These are phyloP conservation scores for Aspergillus asperescens DNA, from an alignment of 495 filamentous ascomycete species.

Conservation along the genomic window DNA sequence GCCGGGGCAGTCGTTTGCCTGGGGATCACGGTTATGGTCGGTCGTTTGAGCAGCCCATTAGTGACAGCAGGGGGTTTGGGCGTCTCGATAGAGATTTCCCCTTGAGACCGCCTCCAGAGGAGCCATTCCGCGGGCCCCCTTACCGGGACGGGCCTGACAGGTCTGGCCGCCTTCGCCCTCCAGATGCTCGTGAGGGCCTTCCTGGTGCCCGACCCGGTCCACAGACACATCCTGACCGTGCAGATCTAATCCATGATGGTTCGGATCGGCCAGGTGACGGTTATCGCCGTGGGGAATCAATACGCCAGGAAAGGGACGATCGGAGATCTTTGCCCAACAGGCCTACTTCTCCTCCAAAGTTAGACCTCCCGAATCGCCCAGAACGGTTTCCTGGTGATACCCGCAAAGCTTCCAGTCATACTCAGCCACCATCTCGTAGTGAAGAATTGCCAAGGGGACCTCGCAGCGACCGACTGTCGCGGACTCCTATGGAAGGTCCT, in stretches of 20 bases:
- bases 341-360: slow-evolving; percentile 27
- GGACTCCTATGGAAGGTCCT: slow-evolving; percentile 15
- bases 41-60: slow-evolving; percentile 28
- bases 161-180: slow-evolving; percentile 29
- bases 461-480: slow-evolving; percentile 31
- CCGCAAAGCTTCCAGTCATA: slow-evolving; percentile 26
- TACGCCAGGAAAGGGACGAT: slow-evolving; percentile 36
- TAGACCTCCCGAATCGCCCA: slow-evolving; percentile 34
- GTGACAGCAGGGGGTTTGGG: slow-evolving; percentile 28
- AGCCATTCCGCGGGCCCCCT: slow-evolving; percentile 38
- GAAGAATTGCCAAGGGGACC: slow-evolving; percentile 41
- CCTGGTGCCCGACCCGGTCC: slow-evolving; percentile 18
- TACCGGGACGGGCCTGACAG: slow-evolving; percentile 42
- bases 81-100: slow-evolving; percentile 36
- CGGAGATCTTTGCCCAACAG: slow-evolving; percentile 27
- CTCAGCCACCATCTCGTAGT: slow-evolving; percentile 20
- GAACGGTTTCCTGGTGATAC: slow-evolving; percentile 37
- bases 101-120: slow-evolving; percentile 31
- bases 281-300: slow-evolving; percentile 31
- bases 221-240: slow-evolving; percentile 30
- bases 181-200: slow-evolving; percentile 18
- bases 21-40: slow-evolving; percentile 32
- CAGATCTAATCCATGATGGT: slow-evolving; percentile 35
- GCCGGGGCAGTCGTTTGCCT: slow-evolving; percentile 33
- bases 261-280: slow-evolving; percentile 29